Evolutionary conservation across 257 asterid genomes (phyloP).

Genomic region (Cynanchum wilfordii): DNA sequence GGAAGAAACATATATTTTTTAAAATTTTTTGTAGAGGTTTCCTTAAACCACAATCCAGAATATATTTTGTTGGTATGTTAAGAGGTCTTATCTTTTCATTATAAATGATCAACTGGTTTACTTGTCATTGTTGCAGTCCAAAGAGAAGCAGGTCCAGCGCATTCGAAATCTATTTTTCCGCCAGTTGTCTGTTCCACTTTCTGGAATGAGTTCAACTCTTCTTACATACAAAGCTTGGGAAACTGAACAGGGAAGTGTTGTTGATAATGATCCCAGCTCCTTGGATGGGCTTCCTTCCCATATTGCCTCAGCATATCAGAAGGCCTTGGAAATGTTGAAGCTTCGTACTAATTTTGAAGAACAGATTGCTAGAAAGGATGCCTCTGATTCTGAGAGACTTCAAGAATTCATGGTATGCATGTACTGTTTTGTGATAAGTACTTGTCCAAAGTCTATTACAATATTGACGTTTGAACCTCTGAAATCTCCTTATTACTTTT

Average conservation of each 20-base stretch:
- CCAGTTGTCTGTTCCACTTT: slow-evolving; percentile 85
- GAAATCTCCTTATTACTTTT: background rate
- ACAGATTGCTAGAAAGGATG: slow-evolving; percentile 50
- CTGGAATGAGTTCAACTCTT: slow-evolving; percentile 50
- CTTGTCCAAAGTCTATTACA: background rate
- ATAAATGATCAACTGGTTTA: slow-evolving; percentile 16
- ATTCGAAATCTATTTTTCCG: slow-evolving; percentile 74
- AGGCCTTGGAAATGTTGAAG: slow-evolving; percentile 70
- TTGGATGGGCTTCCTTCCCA: slow-evolving; percentile 64
- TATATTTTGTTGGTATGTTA: background rate
- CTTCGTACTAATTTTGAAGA: slow-evolving; percentile 69
- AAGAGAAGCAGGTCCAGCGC: slow-evolving; percentile 81
- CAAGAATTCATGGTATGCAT: slow-evolving; percentile 59
- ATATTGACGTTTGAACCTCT: background rate
- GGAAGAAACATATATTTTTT: background rate
- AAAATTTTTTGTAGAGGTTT: background rate
- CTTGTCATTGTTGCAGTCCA: slow-evolving; percentile 42
- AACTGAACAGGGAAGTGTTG: slow-evolving; percentile 47
- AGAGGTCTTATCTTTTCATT: background rate
- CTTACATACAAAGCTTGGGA: slow-evolving; percentile 77
- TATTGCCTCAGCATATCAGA: slow-evolving; percentile 60
- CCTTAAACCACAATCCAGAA: no score
- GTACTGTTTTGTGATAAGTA: background rate
- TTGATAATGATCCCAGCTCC: slow-evolving; percentile 41
- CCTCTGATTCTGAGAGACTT: slow-evolving; percentile 53